Evolutionary conservation across 306 rosid species (phyloP), one percentile per base, ranked within the genome.

Genomic region (Prunus mira): DNA sequence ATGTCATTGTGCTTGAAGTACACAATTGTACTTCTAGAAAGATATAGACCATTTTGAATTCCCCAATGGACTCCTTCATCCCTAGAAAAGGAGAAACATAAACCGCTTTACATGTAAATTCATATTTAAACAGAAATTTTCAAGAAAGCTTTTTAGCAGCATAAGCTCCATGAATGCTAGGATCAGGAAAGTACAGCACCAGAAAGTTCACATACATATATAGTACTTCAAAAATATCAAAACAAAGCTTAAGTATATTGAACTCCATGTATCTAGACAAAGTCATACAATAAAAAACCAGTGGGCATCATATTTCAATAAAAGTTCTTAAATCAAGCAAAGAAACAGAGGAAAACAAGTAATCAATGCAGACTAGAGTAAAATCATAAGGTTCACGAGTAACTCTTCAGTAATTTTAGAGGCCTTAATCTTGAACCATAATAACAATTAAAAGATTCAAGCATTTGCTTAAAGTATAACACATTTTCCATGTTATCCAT

Each of bases 11-110:
- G 99, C 84, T 91, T 96, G 80, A 91, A 96, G 79, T 92, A 91
- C 78, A 92, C 88, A 73, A 96, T 87, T 43, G 88, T 92, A 87
- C 98, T 96, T 84, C 98, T 86, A 63, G 99, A 96, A 85, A 96
- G 99, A 87, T 88, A 67, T 60, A 96, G 92, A 64, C 99, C 98
- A 83, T 96, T 96, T 80, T 96, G 99, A 79, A 92, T 92, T 79
- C 98, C 98, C 99, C 99, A 96, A 78, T 96, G 99, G 61, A 92
- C 99, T 73, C 98, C 99, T 79, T 96, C 99, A 41, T 96, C 99
- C 76, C 98, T 96, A 85, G 64, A 78, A 89, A 62, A 27, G 70
- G 25, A 52, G 74, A 71, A 55, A 77, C 19, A 63, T 45, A 30
- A 64, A 62, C 12, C 65, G 14, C 46, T 72, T 69, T 54, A 45